Evolutionary conservation across 2,329 filamentous ascomycete species (phyloP).

Genomic region (Botrytis tulipae): DNA sequence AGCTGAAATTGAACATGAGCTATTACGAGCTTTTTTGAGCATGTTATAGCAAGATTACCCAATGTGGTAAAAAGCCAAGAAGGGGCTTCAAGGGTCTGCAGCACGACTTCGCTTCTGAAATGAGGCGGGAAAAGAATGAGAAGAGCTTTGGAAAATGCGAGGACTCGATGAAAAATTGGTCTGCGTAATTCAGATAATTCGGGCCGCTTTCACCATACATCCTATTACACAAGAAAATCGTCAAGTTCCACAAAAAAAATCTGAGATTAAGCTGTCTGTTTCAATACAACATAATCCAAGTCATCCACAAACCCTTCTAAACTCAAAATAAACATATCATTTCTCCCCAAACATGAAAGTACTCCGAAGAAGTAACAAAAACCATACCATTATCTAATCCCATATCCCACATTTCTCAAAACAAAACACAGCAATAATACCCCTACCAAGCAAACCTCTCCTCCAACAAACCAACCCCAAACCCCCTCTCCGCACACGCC

Average conservation of each 20-base stretch:
- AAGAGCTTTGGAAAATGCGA: background rate
- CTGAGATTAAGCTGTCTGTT: background rate
- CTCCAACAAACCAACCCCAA: background rate
- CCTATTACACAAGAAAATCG: background rate
- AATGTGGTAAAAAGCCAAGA: background rate
- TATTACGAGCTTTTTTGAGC: background rate
- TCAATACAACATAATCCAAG: background rate
- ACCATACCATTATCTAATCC: background rate
- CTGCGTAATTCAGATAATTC: background rate
- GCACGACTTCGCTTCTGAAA: background rate
- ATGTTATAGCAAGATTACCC: background rate
- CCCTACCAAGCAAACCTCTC: background rate
- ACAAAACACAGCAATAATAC: background rate
- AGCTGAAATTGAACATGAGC: background rate
- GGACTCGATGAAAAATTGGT: background rate
- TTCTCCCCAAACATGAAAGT: background rate
- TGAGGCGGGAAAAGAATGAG: background rate
- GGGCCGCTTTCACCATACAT: background rate
- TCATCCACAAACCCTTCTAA: background rate
- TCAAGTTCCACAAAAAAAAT: background rate
- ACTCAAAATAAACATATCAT: background rate
- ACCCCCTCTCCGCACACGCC: background rate
- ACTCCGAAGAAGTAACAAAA: background rate
- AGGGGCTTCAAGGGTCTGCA: background rate
- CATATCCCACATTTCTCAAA: background rate